Evolutionary conservation across 306 rosid species (phyloP).

Genomic region (Herpetospermum pedunculosum): DNA sequence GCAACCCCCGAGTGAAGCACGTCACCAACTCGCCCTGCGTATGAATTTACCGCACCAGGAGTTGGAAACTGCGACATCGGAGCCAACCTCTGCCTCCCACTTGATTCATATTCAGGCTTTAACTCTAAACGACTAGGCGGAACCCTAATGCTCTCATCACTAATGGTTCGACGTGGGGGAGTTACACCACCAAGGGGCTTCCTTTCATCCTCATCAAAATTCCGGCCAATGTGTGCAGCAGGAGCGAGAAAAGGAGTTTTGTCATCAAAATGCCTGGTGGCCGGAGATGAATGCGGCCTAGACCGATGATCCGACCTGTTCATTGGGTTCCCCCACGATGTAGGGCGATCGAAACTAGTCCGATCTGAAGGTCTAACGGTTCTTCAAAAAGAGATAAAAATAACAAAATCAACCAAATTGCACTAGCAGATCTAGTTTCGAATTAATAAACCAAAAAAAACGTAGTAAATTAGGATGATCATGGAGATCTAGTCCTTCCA

Average conservation of each 20-base stretch:
- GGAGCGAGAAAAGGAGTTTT: slow-evolving; percentile 56
- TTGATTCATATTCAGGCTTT: slow-evolving; percentile 37
- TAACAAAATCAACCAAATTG: slow-evolving; percentile 2
- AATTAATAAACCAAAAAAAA: neutral
- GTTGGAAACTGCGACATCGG: slow-evolving; percentile 31
- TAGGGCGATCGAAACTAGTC: slow-evolving; percentile 51
- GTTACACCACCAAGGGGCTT: slow-evolving; percentile 78
- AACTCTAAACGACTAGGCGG: slow-evolving; percentile 32
- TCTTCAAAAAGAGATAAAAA: slow-evolving; percentile 17
- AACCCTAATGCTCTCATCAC: slow-evolving; percentile 58
- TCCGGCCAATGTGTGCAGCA: slow-evolving; percentile 66
- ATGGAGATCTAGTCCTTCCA: neutral
- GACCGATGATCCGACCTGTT: slow-evolving; percentile 72
- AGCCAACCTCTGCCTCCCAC: slow-evolving; percentile 43
- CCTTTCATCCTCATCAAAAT: slow-evolving; percentile 95
- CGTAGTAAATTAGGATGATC: neutral
- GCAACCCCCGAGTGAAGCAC: slow-evolving; percentile 16
- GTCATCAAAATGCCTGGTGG: slow-evolving; percentile 68
- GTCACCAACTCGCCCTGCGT: slow-evolving; percentile 49
- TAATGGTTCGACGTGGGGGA: slow-evolving; percentile 47
- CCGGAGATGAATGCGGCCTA: slow-evolving; percentile 79
- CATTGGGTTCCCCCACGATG: slow-evolving; percentile 58
- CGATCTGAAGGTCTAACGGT: slow-evolving; percentile 65
- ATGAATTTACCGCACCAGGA: slow-evolving; percentile 25
- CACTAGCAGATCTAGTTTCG: slow-evolving; percentile 20